Percentiles rank a stretch among this genome's conserved stretches.
phyloP scores from a whole-genome alignment of 495 filamentous ascomycete species.

The Oleoguttula mirabilis region DNA sequence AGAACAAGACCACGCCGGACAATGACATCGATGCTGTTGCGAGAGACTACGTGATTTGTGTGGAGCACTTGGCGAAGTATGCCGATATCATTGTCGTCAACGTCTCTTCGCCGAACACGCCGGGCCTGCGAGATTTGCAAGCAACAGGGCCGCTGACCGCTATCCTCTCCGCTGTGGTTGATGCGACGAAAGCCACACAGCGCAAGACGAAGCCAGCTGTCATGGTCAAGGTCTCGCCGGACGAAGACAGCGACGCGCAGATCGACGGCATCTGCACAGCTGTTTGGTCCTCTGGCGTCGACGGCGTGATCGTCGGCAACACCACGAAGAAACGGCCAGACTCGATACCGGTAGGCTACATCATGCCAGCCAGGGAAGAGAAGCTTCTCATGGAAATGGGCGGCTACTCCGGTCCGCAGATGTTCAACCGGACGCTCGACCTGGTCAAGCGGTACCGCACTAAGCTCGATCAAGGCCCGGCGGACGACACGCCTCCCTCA shows the following conservation, averaged over 20 bases:
- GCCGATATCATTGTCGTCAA: constrained; percentile 94
- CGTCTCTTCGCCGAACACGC: constrained; percentile 91
- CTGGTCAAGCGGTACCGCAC: constrained; percentile 69
- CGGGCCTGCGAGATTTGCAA: constrained; percentile 76
- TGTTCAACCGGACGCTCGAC: constrained; percentile 63
- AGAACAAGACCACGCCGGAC: constrained; percentile 84
- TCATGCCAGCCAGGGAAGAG: constrained; percentile 54
- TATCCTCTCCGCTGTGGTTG: constrained; percentile 71
- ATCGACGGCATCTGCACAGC: constrained; percentile 80
- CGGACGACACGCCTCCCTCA: constrained; percentile 20
- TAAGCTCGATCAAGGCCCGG: constrained; percentile 46
- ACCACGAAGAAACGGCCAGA: constrained; percentile 74
- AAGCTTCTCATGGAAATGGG: constrained; percentile 60
- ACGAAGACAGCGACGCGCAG: constrained; percentile 74
- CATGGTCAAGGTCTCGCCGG: constrained; percentile 95
- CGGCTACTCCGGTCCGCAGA: constrained; percentile 79
- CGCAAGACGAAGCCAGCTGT: constrained; percentile 66
- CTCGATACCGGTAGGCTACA: constrained; percentile 50
- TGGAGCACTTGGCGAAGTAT: constrained; percentile 66
- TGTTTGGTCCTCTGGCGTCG: constrained; percentile 70
- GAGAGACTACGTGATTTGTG: constrained; percentile 76
- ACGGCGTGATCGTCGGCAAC: constrained; percentile 95
- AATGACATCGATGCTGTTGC: constrained; percentile 72
- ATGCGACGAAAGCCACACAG: constrained; percentile 52
- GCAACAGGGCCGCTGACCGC: constrained; percentile 64